Conservation (phyloP, 306 rosid species). For the Luffa acutangula region DNA sequence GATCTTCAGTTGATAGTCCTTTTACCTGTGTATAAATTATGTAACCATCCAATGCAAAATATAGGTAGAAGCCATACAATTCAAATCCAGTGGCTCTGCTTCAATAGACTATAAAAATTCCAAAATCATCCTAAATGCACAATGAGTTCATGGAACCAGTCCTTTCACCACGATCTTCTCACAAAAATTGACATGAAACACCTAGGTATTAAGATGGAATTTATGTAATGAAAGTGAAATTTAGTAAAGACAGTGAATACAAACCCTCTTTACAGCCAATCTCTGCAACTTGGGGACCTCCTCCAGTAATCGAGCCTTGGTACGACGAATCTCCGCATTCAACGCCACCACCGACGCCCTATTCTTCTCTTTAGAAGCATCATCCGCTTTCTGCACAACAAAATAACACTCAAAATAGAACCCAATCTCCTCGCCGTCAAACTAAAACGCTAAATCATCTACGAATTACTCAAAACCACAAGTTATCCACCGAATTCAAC, state of each 20-base stretch:
- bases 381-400: conserved; percentile 78
- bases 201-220: not conserved
- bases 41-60: not conserved
- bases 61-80: not conserved
- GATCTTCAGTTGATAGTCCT: conserved; percentile 83
- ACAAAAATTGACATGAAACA: not conserved
- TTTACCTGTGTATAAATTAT: conserved; percentile 44
- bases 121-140: not conserved
- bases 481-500: not conserved
- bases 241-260: not conserved
- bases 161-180: not conserved
- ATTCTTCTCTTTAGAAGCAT: conserved; percentile 73
- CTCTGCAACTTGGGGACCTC: conserved; percentile 96
- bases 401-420: conserved; percentile 6
- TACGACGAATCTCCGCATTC: conserved; percentile 98
- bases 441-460: not conserved
- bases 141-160: not conserved
- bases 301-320: conserved; percentile 77
- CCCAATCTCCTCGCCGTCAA: not conserved
- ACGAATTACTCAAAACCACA: not conserved
- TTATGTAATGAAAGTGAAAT: not conserved
- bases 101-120: not conserved
- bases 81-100: not conserved
- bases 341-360: conserved; percentile 84
- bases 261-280: conserved; percentile 78